Base-by-base conservation (phyloP, 805 yeast species). In the Saturnispora diversa region DNA sequence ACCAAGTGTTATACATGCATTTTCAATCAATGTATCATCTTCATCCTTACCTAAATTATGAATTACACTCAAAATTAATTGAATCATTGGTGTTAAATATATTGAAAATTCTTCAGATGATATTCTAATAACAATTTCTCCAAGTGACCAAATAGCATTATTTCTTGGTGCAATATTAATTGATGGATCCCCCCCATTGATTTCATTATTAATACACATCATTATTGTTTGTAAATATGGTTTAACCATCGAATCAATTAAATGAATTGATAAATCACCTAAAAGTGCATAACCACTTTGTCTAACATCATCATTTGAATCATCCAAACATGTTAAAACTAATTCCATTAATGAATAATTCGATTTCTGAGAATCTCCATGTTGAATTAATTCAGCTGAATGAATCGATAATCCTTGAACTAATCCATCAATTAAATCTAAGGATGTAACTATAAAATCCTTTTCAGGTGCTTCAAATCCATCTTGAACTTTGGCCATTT, bases 101-200 rank as follows among this genome's bases (percentile, higher is more conserved):
- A 76, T 77, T 31, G 62, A 63, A 46, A 80, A 50, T 29, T 68
- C 66, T 1, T 67, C 64, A 16, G 59, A 59, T 3, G 70, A 57
- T 12, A 74, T 53, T 42, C 84, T 72, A 53, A 87, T 66, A 3
- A 85, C 70, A 23, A 92, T 75, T 58, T 92, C 95, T 32, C 98
- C 97, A 11, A 84, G 63, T 2, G 95, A 75, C 98, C 98, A 92
- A 37, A 85, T 77, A 1, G 97, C 92, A 59, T 92, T 92, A 60
- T 84, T 84, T 51, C 80, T 79, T 2, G 83, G 86, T 0, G 90
- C 76, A 44, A 64, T 68, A 2, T 78, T 65, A 13, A 63, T 64
- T 8, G 66, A 61, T 44, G 78, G 59, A 46, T 69, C 66, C 48
- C 75, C n/a, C n/a, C n/a, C n/a, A n/a, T n/a, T 71, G 50, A 83